Base-by-base conservation (phyloP, 1,139 yeast genomes). In the Hansenula anomala region DNA sequence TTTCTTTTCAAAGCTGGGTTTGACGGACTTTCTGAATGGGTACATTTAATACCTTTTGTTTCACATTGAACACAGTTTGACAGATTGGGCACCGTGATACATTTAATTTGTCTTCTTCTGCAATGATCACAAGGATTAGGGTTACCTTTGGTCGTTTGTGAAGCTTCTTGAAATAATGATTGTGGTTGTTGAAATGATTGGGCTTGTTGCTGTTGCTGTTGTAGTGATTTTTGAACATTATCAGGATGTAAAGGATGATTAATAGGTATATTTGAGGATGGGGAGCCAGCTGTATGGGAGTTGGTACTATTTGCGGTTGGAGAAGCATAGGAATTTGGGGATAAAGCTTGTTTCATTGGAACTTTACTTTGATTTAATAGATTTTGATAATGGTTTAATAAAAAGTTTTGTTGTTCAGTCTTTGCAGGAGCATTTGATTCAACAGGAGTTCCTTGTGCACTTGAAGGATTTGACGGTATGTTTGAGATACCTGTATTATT, bases 61-160 rank as follows among this genome's bases (percentile, higher is more conserved):
- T 80, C 88, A 60, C 92, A 83, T 54, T 78, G 82, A 19, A 75
- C 75, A 57, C 90, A 82, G 47, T 73, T 75, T 36, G 69, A 64
- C 14, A 78, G 60, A 33, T 74, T 77, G 2, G 86, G 81, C 1
- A 74, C 66, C 48, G 74, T 63, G 7, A 80, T 78, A 63, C 92
- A 82, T 52, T 78, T 77, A 22, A 76, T 78, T 50, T 79, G 80
- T 38, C 82, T 63, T 42, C 84, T 64, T 39, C 86, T 66, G 57
- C 90, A 82, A 50, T 78, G 85, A 52, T 80, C 87, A 56, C 90
- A 82, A 1, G 85, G 82, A 27, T 60, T 56, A 13, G 33, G 15
- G 25, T 30, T 36, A 20, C 36, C 11, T 11, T 34, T 34, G 31
- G 42, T 19, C 30, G 31, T 29, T 31, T 26, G 8, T 17, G 33